Evolutionary conservation across 2,329 filamentous ascomycete genomes (phyloP).

Genomic region (Fusarium camptoceras): DNA sequence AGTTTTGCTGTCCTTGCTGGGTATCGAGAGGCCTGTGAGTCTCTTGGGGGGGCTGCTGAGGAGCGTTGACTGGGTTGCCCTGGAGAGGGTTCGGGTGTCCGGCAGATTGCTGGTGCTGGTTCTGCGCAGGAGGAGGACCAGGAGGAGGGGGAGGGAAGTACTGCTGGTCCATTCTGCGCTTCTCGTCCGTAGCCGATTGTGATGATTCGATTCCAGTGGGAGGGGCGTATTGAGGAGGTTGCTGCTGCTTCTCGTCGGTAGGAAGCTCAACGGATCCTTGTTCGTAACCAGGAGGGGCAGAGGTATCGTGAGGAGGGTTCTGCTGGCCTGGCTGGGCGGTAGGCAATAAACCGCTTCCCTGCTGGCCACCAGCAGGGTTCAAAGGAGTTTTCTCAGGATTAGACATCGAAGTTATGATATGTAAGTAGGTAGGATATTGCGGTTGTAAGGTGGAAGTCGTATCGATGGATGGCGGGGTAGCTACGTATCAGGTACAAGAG

Average conservation of each 20-base stretch:
- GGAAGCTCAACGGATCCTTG: conserved; percentile 33
- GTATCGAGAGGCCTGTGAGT: conserved; percentile 1
- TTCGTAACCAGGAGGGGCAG: conserved; percentile 30
- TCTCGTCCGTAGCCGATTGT: conserved; percentile 17
- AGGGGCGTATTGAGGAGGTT: conserved; percentile 23
- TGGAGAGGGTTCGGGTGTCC: conserved; percentile 39
- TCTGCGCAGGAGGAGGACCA: conserved; percentile 39
- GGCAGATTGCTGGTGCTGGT: conserved; percentile 31
- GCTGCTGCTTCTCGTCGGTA: conserved; percentile 31
- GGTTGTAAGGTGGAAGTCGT: conserved; percentile 22
- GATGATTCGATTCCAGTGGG: conserved; percentile 1
- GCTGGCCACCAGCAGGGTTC: conserved; percentile 29
- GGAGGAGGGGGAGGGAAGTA: conserved; percentile 47
- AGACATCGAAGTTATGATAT: conserved; percentile 25
- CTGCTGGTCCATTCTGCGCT: conserved; percentile 34
- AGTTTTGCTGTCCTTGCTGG: conserved; percentile 37
- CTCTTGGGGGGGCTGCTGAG: conserved; percentile 24
- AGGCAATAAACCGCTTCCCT: conserved; percentile 29
- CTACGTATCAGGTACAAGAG: conserved; percentile 21
- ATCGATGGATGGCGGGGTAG: conserved; percentile 36
- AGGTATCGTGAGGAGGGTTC: conserved; percentile 30
- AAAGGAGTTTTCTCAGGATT: conserved; percentile 40
- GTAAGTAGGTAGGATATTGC: background rate
- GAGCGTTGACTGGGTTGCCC: conserved; percentile 29
- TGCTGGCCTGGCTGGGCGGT: conserved; percentile 28